These are phyloP conservation scores for Dichotomopilus funicola DNA, from an alignment of 2,329 filamentous ascomycete species.

Conservation along the genomic window DNA sequence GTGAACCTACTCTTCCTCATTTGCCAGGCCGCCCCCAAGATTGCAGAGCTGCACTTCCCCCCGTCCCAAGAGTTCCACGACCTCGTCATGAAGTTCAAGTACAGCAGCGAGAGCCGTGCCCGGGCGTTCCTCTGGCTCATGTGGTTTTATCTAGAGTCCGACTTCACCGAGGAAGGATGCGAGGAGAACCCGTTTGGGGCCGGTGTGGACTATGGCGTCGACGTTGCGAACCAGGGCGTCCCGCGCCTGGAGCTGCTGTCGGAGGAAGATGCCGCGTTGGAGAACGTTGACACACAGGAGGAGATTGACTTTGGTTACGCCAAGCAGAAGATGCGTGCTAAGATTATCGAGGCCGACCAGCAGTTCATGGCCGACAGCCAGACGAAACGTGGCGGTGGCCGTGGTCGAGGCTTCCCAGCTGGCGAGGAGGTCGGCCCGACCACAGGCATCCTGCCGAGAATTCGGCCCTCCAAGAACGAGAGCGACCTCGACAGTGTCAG, in stretches of 20 bases:
- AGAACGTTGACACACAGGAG: constrained; percentile 68
- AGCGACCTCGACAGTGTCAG: constrained; percentile 48
- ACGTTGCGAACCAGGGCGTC: constrained; percentile 62
- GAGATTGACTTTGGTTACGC: constrained; percentile 64
- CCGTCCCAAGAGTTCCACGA: constrained; percentile 88
- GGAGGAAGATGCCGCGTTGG: constrained; percentile 55
- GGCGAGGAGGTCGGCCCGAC: constrained; percentile 47
- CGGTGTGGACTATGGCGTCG: constrained; percentile 58
- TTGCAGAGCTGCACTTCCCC: constrained; percentile 89
- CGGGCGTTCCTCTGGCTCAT: constrained; percentile 93
- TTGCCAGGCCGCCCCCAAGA: constrained; percentile 79
- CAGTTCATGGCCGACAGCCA: constrained; percentile 58
- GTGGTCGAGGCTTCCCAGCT: constrained; percentile 26
- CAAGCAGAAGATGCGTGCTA: constrained; percentile 68
- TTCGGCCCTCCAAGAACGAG: constrained; percentile 56
- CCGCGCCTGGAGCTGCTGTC: constrained; percentile 61
- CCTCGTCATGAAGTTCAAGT: constrained; percentile 82
- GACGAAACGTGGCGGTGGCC: constrained; percentile 46
- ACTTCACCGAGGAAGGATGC: constrained; percentile 83
- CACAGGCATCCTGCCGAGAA: constrained; percentile 53
- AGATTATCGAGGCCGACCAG: constrained; percentile 70
- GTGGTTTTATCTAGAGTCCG: constrained; percentile 98
- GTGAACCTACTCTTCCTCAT: constrained; percentile 97
- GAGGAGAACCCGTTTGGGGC: constrained; percentile 84
- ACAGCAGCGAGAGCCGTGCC: constrained; percentile 76